Percentiles rank a stretch among this genome's conserved stretches.
Evolutionary conservation across 805 yeast genomes (phyloP).

Genomic region (Saccharomycopsis microspora): DNA sequence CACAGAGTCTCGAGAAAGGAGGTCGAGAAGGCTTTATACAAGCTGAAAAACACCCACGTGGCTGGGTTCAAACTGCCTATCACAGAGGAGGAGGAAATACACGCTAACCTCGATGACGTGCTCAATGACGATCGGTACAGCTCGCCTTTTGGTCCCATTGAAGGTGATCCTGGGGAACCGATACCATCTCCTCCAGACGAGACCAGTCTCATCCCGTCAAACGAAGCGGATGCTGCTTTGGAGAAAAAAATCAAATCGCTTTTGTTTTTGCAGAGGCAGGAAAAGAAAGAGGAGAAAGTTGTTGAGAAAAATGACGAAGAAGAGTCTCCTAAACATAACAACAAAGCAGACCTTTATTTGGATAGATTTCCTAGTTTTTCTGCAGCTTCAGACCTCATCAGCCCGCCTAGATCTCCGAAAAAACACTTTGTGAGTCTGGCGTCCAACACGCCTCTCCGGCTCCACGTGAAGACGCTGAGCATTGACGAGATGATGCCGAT

Average conservation of each 20-base stretch:
- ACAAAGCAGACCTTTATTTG: constrained; percentile 13
- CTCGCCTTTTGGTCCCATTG: not conserved
- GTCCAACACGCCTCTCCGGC: not conserved
- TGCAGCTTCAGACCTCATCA: constrained; percentile 10
- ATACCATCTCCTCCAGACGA: no score
- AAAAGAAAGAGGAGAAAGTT: not conserved
- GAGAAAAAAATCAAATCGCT: constrained; percentile 14
- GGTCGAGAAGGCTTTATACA: not conserved
- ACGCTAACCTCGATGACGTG: constrained; percentile 3
- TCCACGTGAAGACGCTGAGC: not conserved
- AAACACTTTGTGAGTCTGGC: not conserved
- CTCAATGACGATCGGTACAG: not conserved
- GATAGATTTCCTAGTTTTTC: constrained; percentile 16
- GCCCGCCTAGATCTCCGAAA: constrained; percentile 13
- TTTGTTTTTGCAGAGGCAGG: constrained; percentile 6
- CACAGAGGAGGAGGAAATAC: not conserved
- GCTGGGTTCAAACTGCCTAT: constrained; percentile 17
- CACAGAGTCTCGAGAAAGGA: constrained; percentile 9
- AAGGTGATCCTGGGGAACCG: no score
- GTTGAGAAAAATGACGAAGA: not conserved
- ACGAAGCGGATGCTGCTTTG: constrained; percentile 16
- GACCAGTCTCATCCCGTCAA: constrained; percentile 4
- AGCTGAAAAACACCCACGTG: constrained; percentile 18
- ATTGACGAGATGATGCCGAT: not conserved
- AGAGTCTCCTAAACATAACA: not conserved